phyloP scores from a whole-genome alignment of 805 yeast species.

The Spathaspora passalidarum region DNA sequence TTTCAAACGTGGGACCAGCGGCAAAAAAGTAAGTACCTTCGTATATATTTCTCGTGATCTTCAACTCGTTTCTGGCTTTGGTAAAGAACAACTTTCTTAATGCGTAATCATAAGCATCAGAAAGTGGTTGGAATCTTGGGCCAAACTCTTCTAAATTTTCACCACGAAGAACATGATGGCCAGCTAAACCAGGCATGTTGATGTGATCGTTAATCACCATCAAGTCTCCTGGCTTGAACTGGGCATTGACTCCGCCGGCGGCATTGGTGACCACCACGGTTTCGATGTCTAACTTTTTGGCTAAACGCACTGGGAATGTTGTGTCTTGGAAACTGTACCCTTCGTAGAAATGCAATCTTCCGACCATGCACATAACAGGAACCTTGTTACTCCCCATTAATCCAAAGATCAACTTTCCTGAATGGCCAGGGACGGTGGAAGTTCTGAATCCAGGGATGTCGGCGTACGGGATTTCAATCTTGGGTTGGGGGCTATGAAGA shows the following conservation, averaged over 20 bases:
- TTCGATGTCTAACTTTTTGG: slow-evolving; percentile 58
- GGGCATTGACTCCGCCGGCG: slow-evolving; percentile 80
- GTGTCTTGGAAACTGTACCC: slow-evolving; percentile 83
- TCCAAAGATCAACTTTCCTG: slow-evolving; percentile 80
- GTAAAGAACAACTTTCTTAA: slow-evolving; percentile 61
- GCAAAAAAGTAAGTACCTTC: slow-evolving; percentile 87
- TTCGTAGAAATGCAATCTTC: slow-evolving; percentile 88
- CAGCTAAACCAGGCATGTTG: slow-evolving; percentile 88
- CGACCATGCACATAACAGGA: slow-evolving; percentile 91
- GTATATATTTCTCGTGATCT: slow-evolving; percentile 59
- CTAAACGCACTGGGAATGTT: slow-evolving; percentile 80
- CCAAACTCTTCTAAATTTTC: slow-evolving; percentile 79
- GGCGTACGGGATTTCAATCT: slow-evolving; percentile 55
- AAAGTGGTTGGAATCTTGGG: slow-evolving; percentile 81
- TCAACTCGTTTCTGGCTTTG: slow-evolving; percentile 44
- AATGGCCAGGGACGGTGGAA: slow-evolving; percentile 90
- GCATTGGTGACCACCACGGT: slow-evolving; percentile 88
- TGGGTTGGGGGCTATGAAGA: slow-evolving; percentile 24
- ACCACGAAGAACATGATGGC: slow-evolving; percentile 84
- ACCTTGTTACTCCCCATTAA: slow-evolving; percentile 61
- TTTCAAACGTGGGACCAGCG: slow-evolving; percentile 92
- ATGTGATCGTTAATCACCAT: slow-evolving; percentile 90
- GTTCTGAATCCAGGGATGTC: slow-evolving; percentile 76
- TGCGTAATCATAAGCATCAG: slow-evolving; percentile 83
- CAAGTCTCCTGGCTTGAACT: slow-evolving; percentile 76